Conservation (phyloP, 2,329 filamentous ascomycete species). For the Fusarium marasasianum region DNA sequence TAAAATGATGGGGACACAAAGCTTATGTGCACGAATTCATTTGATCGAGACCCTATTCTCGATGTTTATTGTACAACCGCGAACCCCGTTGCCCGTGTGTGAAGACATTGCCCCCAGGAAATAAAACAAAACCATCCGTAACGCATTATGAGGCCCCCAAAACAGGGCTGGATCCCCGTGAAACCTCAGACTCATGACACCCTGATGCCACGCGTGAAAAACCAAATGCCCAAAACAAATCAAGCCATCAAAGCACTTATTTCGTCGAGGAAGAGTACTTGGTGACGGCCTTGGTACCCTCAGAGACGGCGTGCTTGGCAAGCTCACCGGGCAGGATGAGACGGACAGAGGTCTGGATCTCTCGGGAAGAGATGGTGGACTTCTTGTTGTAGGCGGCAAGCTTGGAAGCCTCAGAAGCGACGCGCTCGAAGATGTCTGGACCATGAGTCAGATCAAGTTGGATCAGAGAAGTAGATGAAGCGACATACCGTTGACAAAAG, state of each 20-base stretch:
- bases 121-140: constrained; percentile 75
- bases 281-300: constrained; percentile 99
- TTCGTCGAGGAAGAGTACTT: constrained; percentile 99
- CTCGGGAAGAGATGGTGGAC: constrained; percentile 98
- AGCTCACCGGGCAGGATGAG: constrained; percentile 98
- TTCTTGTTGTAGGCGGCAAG: constrained; percentile 99
- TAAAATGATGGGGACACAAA: constrained; percentile 27
- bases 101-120: constrained; percentile 74
- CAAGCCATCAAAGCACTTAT: constrained; percentile 74
- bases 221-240: constrained; percentile 66
- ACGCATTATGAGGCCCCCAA: constrained; percentile 74
- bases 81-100: constrained; percentile 74
- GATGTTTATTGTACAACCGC: constrained; percentile 78
- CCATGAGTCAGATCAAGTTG: not conserved
- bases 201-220: constrained; percentile 64
- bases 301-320: constrained; percentile 99
- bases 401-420: constrained; percentile 98
- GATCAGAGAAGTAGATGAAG: not conserved
- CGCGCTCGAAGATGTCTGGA: constrained; percentile 97
- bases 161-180: constrained; percentile 48
- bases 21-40: constrained; percentile 71
- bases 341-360: constrained; percentile 99
- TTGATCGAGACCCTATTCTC: constrained; percentile 69
- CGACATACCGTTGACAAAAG: constrained; percentile 93
- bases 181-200: constrained; percentile 66